Evolutionary conservation across 176 grass and related monocot species (phyloP).

Genomic region (Rhynchospora tenuis): DNA sequence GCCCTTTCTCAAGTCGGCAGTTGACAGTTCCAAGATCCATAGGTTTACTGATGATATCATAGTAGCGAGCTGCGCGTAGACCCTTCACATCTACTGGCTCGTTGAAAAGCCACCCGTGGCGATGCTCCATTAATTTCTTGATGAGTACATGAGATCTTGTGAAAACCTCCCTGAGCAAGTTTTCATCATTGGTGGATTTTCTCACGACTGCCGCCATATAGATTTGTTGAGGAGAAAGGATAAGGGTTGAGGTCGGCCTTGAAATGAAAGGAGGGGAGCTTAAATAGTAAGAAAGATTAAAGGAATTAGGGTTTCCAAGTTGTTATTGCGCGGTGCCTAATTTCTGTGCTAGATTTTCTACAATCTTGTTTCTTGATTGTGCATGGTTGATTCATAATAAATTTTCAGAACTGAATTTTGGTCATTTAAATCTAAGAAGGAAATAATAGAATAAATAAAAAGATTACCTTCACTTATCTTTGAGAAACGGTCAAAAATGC

Average conservation of each 20-base stretch:
- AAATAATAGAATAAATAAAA: neutral
- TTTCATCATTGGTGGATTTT: neutral
- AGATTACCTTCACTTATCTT: neutral
- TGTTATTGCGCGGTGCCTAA: neutral
- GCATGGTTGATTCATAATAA: neutral
- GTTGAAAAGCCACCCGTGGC: constrained; percentile 25
- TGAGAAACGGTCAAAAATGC: neutral
- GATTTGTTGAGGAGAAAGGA: neutral
- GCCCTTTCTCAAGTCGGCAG: constrained; percentile 8
- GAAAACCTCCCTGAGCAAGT: constrained; percentile 3
- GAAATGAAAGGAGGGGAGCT: neutral
- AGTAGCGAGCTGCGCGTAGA: constrained; percentile 9
- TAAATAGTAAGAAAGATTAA: neutral
- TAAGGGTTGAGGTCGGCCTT: neutral
- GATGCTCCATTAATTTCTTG: constrained; percentile 17
- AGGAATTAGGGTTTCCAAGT: neutral
- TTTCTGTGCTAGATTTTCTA: neutral
- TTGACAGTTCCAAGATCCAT: constrained; percentile 36
- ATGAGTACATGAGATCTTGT: constrained; percentile 13
- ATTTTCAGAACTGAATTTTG: neutral
- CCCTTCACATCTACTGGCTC: constrained; percentile 20
- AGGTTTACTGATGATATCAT: constrained; percentile 6
- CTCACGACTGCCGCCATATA: neutral
- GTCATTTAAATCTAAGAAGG: neutral
- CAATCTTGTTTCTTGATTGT: neutral